Conservation (phyloP, 371 early-diverging fungal species). For the Capniomyces stellatus region DNA sequence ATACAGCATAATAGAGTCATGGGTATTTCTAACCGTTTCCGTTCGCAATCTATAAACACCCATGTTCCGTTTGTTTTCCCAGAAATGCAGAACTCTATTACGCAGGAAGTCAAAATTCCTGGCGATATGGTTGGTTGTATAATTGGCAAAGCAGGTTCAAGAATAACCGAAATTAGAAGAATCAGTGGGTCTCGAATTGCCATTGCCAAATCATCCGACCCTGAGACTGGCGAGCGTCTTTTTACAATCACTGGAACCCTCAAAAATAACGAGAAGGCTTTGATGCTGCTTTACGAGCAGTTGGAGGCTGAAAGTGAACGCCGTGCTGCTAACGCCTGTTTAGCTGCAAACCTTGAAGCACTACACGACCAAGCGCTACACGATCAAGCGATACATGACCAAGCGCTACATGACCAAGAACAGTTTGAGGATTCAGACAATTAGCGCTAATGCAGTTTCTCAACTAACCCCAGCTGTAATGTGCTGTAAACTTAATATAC, state of each 20-base stretch:
- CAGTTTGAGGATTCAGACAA: too few relatives aligned
- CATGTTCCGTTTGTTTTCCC: too few relatives aligned
- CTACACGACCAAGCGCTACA: too few relatives aligned
- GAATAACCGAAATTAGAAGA: conserved; percentile 78
- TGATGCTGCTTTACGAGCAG: conserved; percentile 67
- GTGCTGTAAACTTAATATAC: too few relatives aligned
- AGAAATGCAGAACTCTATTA: conserved; percentile 29
- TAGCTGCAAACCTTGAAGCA: conserved; percentile 18
- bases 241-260: conserved; percentile 74
- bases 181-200: conserved; percentile 74
- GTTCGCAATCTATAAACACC: conserved; percentile 20
- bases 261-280: conserved; percentile 69
- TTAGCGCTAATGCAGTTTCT: too few relatives aligned
- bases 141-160: conserved; percentile 75
- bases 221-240: conserved; percentile 58
- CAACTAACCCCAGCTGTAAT: too few relatives aligned
- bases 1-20: too few relatives aligned
- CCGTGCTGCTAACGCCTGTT: conserved; percentile 30
- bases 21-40: too few relatives aligned
- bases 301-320: conserved; percentile 69
- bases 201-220: conserved; percentile 58
- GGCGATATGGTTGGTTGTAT: conserved; percentile 84
- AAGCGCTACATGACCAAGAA: too few relatives aligned
- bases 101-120: conserved; percentile 73
- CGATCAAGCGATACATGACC: too few relatives aligned